Conservation (phyloP, 306 rosid species). For the Phaseolus lunatus region DNA sequence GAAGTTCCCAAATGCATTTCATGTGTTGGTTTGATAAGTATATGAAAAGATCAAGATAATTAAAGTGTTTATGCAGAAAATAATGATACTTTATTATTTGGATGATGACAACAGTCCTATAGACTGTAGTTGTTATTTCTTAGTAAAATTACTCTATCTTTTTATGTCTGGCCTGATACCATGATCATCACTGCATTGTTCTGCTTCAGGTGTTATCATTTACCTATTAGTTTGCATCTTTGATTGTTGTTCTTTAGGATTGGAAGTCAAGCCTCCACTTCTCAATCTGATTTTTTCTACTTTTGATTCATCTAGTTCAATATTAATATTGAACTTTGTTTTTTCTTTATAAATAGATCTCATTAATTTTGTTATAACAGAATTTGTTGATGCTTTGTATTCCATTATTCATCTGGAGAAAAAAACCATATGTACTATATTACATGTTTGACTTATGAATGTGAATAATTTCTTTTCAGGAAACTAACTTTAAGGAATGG, state of each 20-base stretch:
- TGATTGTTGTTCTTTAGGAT: conserved; percentile 17
- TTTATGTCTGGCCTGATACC: background rate
- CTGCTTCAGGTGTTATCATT: conserved; percentile 17
- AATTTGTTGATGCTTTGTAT: conserved; percentile 37
- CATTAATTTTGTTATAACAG: background rate
- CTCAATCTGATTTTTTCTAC: conserved; percentile 16
- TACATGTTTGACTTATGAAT: conserved; percentile 47
- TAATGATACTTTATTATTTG: background rate
- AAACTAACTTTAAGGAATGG: conserved; percentile 94
- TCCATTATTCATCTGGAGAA: conserved; percentile 31
- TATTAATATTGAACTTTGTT: conserved; percentile 30
- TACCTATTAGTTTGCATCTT: conserved; percentile 3
- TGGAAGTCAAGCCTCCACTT: conserved; percentile 28
- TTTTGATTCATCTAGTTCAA: conserved; percentile 5
- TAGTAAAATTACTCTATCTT: background rate
- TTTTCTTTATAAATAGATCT: conserved; percentile 8
- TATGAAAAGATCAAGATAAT: conserved; percentile 11
- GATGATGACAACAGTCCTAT: background rate
- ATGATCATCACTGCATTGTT: conserved; percentile 27
- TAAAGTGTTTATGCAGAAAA: background rate
- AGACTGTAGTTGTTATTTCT: conserved; percentile 18
- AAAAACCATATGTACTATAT: conserved; percentile 18
- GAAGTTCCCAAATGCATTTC: conserved; percentile 31
- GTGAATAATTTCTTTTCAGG: conserved; percentile 63
- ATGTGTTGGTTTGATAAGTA: conserved; percentile 8